These are phyloP conservation scores for Neurospora crassa DNA, from an alignment of 2,329 filamentous ascomycete genomes.

Conservation along the genomic window DNA sequence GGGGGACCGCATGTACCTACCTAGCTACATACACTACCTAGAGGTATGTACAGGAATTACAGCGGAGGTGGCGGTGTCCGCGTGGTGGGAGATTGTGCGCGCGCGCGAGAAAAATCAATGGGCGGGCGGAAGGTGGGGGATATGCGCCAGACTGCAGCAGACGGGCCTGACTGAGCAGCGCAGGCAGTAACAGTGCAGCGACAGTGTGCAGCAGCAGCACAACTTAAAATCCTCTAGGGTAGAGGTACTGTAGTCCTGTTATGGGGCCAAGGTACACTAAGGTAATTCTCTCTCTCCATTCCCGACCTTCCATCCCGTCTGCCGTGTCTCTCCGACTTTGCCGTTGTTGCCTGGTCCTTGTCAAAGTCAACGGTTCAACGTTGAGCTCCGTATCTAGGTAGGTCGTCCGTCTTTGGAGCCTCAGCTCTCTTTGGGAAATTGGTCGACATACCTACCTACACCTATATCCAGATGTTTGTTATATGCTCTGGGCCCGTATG, in stretches of 20 bases:
- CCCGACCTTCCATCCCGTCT: not conserved
- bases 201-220: not conserved
- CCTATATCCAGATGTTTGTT: too few relatives aligned
- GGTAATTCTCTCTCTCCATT: not conserved
- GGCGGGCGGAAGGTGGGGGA: not conserved
- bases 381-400: too few relatives aligned
- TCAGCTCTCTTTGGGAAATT: not conserved
- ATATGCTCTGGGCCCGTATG: too few relatives aligned
- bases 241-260: not conserved
- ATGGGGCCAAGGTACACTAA: not conserved
- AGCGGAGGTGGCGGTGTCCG: not conserved
- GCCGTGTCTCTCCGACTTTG: not conserved
- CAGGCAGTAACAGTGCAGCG: not conserved
- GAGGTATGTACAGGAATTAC: not conserved
- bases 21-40: too few relatives aligned
- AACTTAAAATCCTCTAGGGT: too few relatives aligned
- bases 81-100: not conserved
- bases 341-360: not conserved
- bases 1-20: not conserved
- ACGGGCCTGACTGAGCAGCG: not conserved
- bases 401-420: not conserved
- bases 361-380: not conserved
- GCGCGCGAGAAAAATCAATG: not conserved
- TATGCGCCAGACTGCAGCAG: not conserved
- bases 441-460: too few relatives aligned